Conservation (phyloP, 108 stramenopile species). For the Cyclotella sp. region DNA sequence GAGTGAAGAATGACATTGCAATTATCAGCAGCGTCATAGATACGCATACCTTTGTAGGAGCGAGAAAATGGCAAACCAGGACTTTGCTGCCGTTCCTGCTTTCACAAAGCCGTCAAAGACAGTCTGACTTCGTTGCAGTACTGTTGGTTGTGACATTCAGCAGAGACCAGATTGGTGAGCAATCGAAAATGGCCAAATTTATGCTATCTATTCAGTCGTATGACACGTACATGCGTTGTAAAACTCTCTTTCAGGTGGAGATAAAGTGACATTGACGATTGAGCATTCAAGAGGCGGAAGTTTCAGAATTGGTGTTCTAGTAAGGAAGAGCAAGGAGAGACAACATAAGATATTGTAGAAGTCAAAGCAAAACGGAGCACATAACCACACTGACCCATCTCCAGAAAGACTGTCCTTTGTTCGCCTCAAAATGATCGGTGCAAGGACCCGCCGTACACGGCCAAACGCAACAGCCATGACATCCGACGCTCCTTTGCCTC, state of each 20-base stretch:
- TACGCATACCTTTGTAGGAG: constrained; percentile 55
- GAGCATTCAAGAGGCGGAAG: constrained; percentile 81
- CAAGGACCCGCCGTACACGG: constrained; percentile 71
- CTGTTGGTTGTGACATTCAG: not conserved
- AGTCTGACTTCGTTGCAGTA: constrained; percentile 65
- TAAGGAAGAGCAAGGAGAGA: not conserved
- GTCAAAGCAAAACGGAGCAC: not conserved
- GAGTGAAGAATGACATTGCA: not conserved
- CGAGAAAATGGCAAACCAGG: constrained; percentile 84
- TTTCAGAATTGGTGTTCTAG: constrained; percentile 65
- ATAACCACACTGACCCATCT: constrained; percentile 53
- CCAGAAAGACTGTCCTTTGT: constrained; percentile 40
- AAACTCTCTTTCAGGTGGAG: constrained; percentile 76
- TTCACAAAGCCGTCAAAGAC: constrained; percentile 80
- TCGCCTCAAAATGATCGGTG: constrained; percentile 78
- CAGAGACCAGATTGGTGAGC: not conserved
- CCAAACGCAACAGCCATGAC: constrained; percentile 55
- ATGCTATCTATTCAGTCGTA: not conserved
- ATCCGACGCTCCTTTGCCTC: constrained; percentile 16
- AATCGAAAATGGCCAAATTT: too few species aligned
- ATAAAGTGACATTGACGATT: constrained; percentile 63
- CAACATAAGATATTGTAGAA: not conserved
- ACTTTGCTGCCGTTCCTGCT: constrained; percentile 74
- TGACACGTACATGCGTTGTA: constrained; percentile 65
- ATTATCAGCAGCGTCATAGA: not conserved